These are phyloP conservation scores for Cercophora sp. DNA, from an alignment of 495 filamentous ascomycete genomes.

Conservation along the genomic window DNA sequence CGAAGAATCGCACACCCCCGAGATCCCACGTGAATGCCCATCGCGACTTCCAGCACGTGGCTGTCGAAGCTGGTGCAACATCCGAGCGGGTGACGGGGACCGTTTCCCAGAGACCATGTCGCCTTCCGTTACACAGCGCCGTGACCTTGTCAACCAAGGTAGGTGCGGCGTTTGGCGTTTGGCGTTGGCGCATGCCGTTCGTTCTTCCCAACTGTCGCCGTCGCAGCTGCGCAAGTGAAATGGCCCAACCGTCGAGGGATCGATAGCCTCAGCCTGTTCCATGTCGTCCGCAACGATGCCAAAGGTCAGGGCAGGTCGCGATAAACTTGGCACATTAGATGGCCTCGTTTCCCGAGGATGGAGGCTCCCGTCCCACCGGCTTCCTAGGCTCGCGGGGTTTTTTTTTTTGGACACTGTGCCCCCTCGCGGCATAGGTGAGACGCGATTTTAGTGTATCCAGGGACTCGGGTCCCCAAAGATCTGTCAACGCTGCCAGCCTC, in stretches of 20 bases:
- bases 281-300: too few relatives aligned
- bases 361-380: neutral
- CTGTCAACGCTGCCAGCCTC: slow-evolving; percentile 19
- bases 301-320: neutral
- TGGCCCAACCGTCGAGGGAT: too few relatives aligned
- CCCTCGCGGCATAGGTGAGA: slow-evolving; percentile 19
- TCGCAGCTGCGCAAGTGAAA: too few relatives aligned
- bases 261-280: too few relatives aligned
- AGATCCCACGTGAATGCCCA: neutral
- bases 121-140: neutral
- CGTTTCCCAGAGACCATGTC: neutral
- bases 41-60: neutral
- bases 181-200: too few relatives aligned
- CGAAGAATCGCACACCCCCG: neutral
- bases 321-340: too few relatives aligned
- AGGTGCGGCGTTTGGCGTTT: too few relatives aligned
- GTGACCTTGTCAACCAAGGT: too few relatives aligned
- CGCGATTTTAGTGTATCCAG: slow-evolving; percentile 28
- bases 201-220: too few relatives aligned
- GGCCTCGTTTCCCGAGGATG: too few relatives aligned
- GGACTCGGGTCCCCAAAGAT: slow-evolving; percentile 21
- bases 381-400: neutral
- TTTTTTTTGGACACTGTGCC: slow-evolving; percentile 22
- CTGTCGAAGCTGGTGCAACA: slow-evolving; percentile 3
- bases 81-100: neutral